Conservation (phyloP, 805 yeast genomes). For the Hanseniaspora taiwanica region DNA sequence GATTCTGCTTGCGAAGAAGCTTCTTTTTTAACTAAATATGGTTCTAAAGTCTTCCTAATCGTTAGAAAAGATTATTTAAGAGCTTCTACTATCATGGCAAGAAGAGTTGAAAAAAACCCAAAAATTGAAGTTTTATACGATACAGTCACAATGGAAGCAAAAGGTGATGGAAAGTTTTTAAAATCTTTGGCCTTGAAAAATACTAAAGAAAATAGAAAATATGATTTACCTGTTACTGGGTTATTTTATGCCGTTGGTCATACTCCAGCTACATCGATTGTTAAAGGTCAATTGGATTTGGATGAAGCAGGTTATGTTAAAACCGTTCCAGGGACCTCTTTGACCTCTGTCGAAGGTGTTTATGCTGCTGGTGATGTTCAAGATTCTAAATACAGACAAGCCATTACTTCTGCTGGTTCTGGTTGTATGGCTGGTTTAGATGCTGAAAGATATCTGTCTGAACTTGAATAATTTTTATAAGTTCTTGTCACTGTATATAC, state of each 20-base stretch:
- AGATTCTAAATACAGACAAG: slow-evolving; percentile 94
- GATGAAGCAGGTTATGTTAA: slow-evolving; percentile 82
- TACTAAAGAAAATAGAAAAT: slow-evolving; percentile 54
- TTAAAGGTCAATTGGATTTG: slow-evolving; percentile 63
- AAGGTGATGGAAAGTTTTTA: slow-evolving; percentile 86
- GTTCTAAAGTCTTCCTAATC: slow-evolving; percentile 83
- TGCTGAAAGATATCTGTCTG: slow-evolving; percentile 73
- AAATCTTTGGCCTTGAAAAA: slow-evolving; percentile 51
- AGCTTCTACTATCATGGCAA: slow-evolving; percentile 95
- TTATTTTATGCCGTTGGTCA: slow-evolving; percentile 98
- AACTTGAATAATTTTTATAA: slow-evolving; percentile 26
- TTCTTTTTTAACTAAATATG: slow-evolving; percentile 89
- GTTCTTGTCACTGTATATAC: not conserved
- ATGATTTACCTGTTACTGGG: slow-evolving; percentile 72
- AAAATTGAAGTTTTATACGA: slow-evolving; percentile 86
- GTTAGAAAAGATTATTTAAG: slow-evolving; percentile 91
- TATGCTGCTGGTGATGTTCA: slow-evolving; percentile 99
- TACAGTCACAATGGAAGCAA: slow-evolving; percentile 74
- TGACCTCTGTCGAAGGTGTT: slow-evolving; percentile 78
- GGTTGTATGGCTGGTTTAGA: slow-evolving; percentile 99
- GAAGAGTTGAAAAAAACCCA: slow-evolving; percentile 70
- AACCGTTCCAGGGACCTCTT: slow-evolving; percentile 81
- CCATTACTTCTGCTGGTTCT: slow-evolving; percentile 98
- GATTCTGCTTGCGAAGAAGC: slow-evolving; percentile 99
- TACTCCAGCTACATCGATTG: slow-evolving; percentile 81